Conservation (phyloP, 441 rosid species). For the Pelargonium australe region DNA sequence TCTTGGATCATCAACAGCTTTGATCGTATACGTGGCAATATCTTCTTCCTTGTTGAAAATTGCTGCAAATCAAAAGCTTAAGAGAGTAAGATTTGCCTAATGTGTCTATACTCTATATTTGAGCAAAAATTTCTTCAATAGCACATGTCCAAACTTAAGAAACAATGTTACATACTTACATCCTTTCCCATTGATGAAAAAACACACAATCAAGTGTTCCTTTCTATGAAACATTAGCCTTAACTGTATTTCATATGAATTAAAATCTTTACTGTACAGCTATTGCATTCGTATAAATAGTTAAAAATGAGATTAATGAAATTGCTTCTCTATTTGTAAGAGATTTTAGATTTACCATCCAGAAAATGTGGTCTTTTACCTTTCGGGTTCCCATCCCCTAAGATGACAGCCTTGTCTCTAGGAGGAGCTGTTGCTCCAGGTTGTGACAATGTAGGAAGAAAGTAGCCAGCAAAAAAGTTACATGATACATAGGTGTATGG, state of each 20-base stretch:
- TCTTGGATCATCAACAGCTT: conserved; percentile 58
- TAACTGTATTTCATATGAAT: too few species aligned
- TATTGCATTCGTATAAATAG: too few species aligned
- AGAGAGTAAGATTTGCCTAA: background rate
- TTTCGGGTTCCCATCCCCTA: conserved; percentile 60
- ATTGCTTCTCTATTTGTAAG: too few species aligned
- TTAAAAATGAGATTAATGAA: background rate
- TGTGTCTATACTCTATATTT: background rate
- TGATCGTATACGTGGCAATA: conserved; percentile 49
- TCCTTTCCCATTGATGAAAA: too few species aligned
- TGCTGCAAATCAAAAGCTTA: conserved; percentile 23
- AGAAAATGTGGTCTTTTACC: conserved; percentile 27
- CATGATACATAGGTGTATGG: conserved; percentile 46
- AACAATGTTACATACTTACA: background rate
- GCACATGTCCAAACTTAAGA: background rate
- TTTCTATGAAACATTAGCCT: too few species aligned
- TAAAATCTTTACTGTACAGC: too few species aligned
- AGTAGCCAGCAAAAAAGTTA: conserved; percentile 48
- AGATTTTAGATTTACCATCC: background rate
- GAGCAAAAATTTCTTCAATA: background rate
- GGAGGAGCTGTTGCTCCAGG: conserved; percentile 46
- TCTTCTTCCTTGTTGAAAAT: conserved; percentile 55
- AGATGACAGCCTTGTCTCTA: conserved; percentile 43
- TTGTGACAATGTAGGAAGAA: conserved; percentile 44
- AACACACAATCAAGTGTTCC: too few species aligned